A percentile compares a stretch with the other conserved stretches of the same genome.
phyloP scores from a whole-genome alignment of 495 filamentous ascomycete genomes.

The Neurospora sp. region DNA sequence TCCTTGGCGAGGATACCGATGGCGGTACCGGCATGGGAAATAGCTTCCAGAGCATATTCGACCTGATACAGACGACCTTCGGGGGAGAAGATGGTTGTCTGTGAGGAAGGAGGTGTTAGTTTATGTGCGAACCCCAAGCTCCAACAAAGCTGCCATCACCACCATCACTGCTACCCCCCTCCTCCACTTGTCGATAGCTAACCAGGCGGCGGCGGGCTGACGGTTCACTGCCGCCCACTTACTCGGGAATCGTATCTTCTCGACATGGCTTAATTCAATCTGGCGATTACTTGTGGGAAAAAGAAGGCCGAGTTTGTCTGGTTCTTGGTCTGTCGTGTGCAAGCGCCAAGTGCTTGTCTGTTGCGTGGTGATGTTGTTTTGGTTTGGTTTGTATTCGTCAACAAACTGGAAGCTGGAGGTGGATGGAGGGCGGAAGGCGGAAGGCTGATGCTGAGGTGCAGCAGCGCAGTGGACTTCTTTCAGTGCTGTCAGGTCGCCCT shows the following conservation, averaged over 20 bases:
- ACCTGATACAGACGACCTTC: conserved; percentile 98
- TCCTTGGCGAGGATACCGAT: conserved; percentile 94
- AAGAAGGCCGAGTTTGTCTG: not conserved
- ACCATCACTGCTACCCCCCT: not conserved
- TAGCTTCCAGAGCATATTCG: conserved; percentile 97
- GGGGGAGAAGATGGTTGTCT: conserved; percentile 99
- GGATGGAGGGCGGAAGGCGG: conserved; percentile 3
- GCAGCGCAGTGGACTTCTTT: not conserved
- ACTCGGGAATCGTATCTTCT: conserved; percentile 97
- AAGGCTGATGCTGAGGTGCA: conserved; percentile 4
- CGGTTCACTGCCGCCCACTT: conserved; percentile 25
- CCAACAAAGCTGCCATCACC: not conserved
- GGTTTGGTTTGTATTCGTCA: not conserved
- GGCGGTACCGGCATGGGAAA: conserved; percentile 95
- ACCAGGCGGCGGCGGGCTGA: not conserved
- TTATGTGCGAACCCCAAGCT: conserved; percentile 8
- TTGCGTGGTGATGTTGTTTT: not conserved
- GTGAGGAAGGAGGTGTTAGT: conserved; percentile 31
- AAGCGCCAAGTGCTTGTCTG: conserved; percentile 1
- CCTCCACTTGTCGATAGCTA: not conserved
- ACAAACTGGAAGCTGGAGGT: not conserved
- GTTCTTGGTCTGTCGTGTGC: conserved; percentile 1
- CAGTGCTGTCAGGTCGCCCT: not conserved
- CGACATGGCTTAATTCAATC: conserved; percentile 53
- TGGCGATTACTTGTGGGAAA: conserved; percentile 1